These are phyloP conservation scores for Polygonum aviculare DNA, from an alignment of 148 eudicot genomes.

Conservation along the genomic window DNA sequence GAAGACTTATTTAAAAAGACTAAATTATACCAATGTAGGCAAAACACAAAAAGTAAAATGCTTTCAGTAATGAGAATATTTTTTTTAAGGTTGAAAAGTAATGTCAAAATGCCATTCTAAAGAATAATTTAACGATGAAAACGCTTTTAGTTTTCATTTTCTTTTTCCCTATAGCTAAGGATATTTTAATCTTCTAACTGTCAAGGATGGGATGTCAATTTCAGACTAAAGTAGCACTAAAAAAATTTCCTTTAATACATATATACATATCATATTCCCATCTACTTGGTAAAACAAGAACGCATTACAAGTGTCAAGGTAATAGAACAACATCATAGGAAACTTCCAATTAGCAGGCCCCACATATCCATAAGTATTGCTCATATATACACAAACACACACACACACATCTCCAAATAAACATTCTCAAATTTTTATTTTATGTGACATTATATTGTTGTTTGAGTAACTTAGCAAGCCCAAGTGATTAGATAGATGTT, in stretches of 20 bases:
- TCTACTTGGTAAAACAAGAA: neutral
- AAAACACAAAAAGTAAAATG: neutral
- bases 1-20: neutral
- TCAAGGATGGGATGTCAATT: neutral
- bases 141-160: neutral
- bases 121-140: neutral
- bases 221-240: neutral
- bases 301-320: neutral
- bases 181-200: neutral
- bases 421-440: neutral
- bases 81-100: neutral
- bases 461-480: neutral
- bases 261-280: neutral
- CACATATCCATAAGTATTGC: neutral
- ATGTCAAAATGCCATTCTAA: neutral
- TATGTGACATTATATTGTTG: neutral
- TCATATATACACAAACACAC: neutral
- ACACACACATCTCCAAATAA: neutral
- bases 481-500: neutral
- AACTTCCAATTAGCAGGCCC: neutral
- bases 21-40: neutral
- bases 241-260: neutral
- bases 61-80: neutral
- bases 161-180: neutral
- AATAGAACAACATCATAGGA: neutral